phyloP scores from a whole-genome alignment of 495 filamentous ascomycete genomes.

The Entonaema liquescens region DNA sequence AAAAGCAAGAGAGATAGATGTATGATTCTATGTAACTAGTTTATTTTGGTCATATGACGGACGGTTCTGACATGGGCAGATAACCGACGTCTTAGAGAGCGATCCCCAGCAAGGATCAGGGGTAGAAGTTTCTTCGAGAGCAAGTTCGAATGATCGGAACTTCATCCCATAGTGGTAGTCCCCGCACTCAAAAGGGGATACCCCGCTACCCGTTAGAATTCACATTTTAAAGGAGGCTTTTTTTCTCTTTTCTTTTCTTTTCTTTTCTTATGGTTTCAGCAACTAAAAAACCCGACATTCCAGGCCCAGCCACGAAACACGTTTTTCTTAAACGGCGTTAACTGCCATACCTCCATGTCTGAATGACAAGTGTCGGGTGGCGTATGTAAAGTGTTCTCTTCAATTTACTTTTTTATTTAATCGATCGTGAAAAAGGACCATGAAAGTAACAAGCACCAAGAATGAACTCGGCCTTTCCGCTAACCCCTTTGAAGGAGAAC shows the following conservation, averaged over 20 bases:
- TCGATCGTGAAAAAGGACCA: background rate
- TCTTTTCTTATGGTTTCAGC: slow-evolving; percentile 4
- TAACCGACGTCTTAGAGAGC: slow-evolving; percentile 38
- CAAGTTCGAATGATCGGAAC: slow-evolving; percentile 19
- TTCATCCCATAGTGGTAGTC: slow-evolving; percentile 10
- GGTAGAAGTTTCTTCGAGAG: slow-evolving; percentile 25
- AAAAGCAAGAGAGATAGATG: slow-evolving; percentile 13
- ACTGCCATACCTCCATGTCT: slow-evolving; percentile 17
- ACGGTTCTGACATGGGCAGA: slow-evolving; percentile 34
- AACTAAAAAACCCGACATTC: slow-evolving; percentile 4
- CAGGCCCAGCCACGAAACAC: slow-evolving; percentile 21
- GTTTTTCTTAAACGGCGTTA: slow-evolving; percentile 4
- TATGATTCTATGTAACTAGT: background rate
- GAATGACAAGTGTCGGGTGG: slow-evolving; percentile 5
- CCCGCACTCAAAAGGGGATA: slow-evolving; percentile 37
- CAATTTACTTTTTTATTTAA: slow-evolving; percentile 4
- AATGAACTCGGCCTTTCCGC: background rate
- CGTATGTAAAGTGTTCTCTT: background rate
- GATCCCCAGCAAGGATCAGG: slow-evolving; percentile 42
- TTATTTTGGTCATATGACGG: slow-evolving; percentile 33
- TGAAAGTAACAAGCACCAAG: background rate
- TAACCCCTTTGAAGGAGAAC: slow-evolving; percentile 4
- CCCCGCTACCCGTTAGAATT: slow-evolving; percentile 14
- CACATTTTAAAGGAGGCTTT: background rate
- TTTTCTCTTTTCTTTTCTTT: background rate